Percentiles rank a stretch among this genome's conserved stretches.
phyloP scores from a whole-genome alignment of 139 green algal species.

The Eudorina sp. region DNA sequence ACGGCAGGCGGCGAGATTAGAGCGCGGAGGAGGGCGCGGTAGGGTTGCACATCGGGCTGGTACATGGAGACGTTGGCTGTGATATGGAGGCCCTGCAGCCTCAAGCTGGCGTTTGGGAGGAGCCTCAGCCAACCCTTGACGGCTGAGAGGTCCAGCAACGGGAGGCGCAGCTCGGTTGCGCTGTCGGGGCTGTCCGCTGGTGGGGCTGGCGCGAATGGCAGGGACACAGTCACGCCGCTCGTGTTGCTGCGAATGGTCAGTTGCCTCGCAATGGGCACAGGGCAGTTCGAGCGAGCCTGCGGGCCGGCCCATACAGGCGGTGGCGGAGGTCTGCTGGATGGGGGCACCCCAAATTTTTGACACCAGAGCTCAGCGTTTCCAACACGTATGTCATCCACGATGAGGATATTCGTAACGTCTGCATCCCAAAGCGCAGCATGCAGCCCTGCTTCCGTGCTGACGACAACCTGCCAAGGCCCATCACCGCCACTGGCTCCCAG shows the following conservation, averaged over 20 bases:
- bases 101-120: background rate
- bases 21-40: background rate
- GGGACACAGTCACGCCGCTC: background rate
- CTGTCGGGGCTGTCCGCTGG: background rate
- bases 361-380: background rate
- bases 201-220: background rate
- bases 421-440: background rate
- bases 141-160: background rate
- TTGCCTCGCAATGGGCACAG: constrained; percentile 4
- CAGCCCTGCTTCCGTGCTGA: background rate
- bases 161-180: background rate
- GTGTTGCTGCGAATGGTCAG: background rate
- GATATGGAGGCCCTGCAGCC: background rate
- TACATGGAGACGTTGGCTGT: background rate
- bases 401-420: background rate
- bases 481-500: background rate
- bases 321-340: background rate
- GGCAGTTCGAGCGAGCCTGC: background rate
- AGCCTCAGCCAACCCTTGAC: constrained; percentile 1
- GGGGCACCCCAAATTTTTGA: background rate
- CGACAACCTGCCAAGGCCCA: background rate
- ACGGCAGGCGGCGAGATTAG: background rate
- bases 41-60: background rate
- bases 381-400: background rate
- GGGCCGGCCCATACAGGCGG: background rate